Evolutionary conservation across 441 rosid species (phyloP).

Genomic region (Pelargonium citronellum): DNA sequence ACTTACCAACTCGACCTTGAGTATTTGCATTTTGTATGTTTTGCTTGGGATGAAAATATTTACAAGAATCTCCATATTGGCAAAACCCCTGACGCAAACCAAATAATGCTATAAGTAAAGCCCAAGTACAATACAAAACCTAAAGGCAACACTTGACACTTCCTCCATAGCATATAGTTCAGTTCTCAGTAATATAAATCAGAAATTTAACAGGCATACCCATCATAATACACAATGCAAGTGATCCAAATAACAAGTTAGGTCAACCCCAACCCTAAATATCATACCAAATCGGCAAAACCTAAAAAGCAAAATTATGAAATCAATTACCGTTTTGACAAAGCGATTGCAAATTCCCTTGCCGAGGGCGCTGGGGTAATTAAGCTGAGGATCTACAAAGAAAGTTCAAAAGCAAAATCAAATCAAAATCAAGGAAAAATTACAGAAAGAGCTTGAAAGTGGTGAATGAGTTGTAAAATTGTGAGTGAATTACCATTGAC

Average conservation of each 20-base stretch:
- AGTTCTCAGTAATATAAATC: background rate
- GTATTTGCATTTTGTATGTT: slow-evolving; percentile 13
- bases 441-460: background rate
- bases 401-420: background rate
- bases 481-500: slow-evolving; percentile 11
- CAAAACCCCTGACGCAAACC: slow-evolving; percentile 56
- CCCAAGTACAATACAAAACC: background rate
- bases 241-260: background rate
- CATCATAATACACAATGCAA: background rate
- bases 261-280: background rate
- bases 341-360: slow-evolving; percentile 65
- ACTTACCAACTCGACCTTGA: slow-evolving; percentile 27
- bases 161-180: background rate
- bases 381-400: slow-evolving; percentile 27
- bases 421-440: background rate
- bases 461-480: background rate
- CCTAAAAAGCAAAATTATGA: background rate
- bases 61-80: slow-evolving; percentile 74
- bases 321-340: slow-evolving; percentile 37
- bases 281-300: background rate
- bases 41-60: slow-evolving; percentile 51
- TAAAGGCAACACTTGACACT: background rate
- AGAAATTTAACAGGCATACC: background rate
- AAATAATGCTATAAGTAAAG: background rate
- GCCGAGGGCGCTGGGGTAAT: slow-evolving; percentile 24